Evolutionary conservation across 805 yeast genomes (phyloP).

Genomic region (Barnettozyma pratensis): DNA sequence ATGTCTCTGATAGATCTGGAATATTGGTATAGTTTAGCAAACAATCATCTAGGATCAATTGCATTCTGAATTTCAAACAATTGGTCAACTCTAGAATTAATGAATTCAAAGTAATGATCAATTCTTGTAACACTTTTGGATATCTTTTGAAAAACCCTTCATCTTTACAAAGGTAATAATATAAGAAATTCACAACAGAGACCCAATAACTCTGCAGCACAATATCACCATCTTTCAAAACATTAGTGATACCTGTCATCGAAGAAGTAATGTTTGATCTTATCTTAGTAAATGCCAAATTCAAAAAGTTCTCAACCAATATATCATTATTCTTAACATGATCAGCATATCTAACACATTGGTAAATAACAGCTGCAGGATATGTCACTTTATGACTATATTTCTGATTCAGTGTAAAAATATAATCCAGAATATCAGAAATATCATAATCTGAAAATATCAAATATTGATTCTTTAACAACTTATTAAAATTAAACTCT

Average conservation of each 20-base stretch:
- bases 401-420: slow-evolving; percentile 54
- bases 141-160: slow-evolving; percentile 48
- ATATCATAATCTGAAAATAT: slow-evolving; percentile 58
- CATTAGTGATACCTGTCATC: slow-evolving; percentile 50
- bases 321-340: slow-evolving; percentile 48
- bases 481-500: slow-evolving; percentile 51
- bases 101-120: slow-evolving; percentile 50
- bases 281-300: slow-evolving; percentile 56
- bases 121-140: slow-evolving; percentile 57
- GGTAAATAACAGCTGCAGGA: slow-evolving; percentile 68
- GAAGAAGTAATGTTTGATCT: slow-evolving; percentile 57
- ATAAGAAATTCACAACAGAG: slow-evolving; percentile 68
- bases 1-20: slow-evolving; percentile 72
- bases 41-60: slow-evolving; percentile 56
- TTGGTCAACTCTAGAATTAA: slow-evolving; percentile 61
- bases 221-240: slow-evolving; percentile 49
- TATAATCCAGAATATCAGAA: slow-evolving; percentile 65
- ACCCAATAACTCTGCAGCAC: slow-evolving; percentile 83
- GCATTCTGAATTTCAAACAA: slow-evolving; percentile 58
- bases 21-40: slow-evolving; percentile 72
- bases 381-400: slow-evolving; percentile 41
- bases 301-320: slow-evolving; percentile 53
- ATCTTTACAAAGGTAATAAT: slow-evolving; percentile 72
- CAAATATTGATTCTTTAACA: slow-evolving; percentile 54
- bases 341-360: slow-evolving; percentile 65